A percentile compares a stretch with the other conserved stretches of the same genome.
Evolutionary conservation across 805 yeast genomes (phyloP).

Genomic region (Tetrapisispora fleetii): DNA sequence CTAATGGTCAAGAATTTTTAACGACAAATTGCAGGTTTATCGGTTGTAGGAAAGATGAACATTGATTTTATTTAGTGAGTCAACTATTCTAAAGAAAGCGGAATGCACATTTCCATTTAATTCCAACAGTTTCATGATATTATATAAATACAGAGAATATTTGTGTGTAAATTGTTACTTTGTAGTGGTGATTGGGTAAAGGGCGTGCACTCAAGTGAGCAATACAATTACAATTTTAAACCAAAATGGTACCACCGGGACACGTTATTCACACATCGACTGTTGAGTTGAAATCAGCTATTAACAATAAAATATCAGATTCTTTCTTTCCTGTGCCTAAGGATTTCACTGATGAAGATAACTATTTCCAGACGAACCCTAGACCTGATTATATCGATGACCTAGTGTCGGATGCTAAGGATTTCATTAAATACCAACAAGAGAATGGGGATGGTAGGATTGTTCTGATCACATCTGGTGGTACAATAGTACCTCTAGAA

Average conservation of each 20-base stretch:
- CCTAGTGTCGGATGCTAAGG: slow-evolving; percentile 44
- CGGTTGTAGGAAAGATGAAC: too few relatives aligned
- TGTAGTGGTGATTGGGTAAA: too few relatives aligned
- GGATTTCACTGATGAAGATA: slow-evolving; percentile 51
- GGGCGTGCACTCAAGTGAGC: neutral
- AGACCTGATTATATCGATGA: slow-evolving; percentile 68
- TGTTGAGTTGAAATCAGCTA: slow-evolving; percentile 63
- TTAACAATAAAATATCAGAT: slow-evolving; percentile 66
- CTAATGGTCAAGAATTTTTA: too few relatives aligned
- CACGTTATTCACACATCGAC: slow-evolving; percentile 47
- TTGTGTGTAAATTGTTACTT: too few relatives aligned
- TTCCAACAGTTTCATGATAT: too few relatives aligned
- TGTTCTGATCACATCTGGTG: slow-evolving; percentile 88
- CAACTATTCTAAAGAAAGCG: too few relatives aligned
- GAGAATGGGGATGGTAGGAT: slow-evolving; percentile 38
- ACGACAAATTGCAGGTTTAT: too few relatives aligned
- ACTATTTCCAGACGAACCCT: slow-evolving; percentile 60
- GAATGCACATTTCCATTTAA: too few relatives aligned
- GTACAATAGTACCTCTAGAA: slow-evolving; percentile 95
- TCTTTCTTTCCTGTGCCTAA: slow-evolving; percentile 60
- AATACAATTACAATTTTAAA: neutral
- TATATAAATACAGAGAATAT: too few relatives aligned
- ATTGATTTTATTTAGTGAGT: too few relatives aligned
- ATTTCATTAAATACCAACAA: slow-evolving; percentile 52
- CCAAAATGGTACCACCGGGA: slow-evolving; percentile 2